Evolutionary conservation across 2,329 filamentous ascomycete genomes (phyloP).

Genomic region (Phaeosphaeria sp.): DNA sequence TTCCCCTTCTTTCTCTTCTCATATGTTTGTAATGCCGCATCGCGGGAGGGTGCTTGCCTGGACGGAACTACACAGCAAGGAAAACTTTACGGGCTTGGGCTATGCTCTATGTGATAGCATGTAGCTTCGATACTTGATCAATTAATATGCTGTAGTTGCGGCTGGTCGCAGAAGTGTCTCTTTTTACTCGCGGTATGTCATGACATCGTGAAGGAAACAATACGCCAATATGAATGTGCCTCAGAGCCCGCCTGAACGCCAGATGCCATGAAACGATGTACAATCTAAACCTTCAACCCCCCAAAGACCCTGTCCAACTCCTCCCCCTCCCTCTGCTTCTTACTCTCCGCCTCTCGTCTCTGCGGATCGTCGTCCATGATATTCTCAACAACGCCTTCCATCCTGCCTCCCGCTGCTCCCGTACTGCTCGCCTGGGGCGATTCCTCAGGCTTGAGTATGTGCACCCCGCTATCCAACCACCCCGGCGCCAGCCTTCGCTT

Average conservation of each 20-base stretch:
- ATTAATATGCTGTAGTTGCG: slow-evolving; percentile 38
- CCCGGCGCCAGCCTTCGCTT: slow-evolving; percentile 81
- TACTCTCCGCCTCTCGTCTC: slow-evolving; percentile 20
- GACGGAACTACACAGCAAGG: slow-evolving; percentile 3
- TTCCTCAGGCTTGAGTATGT: slow-evolving; percentile 71
- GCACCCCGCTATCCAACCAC: slow-evolving; percentile 75
- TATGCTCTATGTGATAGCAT: slow-evolving; percentile 23
- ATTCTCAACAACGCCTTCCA: slow-evolving; percentile 19
- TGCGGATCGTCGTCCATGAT: slow-evolving; percentile 28
- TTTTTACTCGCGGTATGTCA: background rate
- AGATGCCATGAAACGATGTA: background rate
- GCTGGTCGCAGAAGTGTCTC: slow-evolving; percentile 22
- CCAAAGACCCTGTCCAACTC: slow-evolving; percentile 70
- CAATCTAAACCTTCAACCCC: slow-evolving; percentile 55
- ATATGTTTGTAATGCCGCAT: slow-evolving; percentile 52
- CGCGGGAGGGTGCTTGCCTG: slow-evolving; percentile 16
- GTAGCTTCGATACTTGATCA: slow-evolving; percentile 30
- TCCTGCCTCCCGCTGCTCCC: slow-evolving; percentile 37
- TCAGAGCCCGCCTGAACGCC: background rate
- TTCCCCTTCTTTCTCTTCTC: slow-evolving; percentile 49
- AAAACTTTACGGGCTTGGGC: slow-evolving; percentile 20
- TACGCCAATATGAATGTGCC: too few species aligned
- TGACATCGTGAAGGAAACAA: background rate
- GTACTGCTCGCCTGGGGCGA: slow-evolving; percentile 47
- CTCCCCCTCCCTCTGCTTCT: slow-evolving; percentile 63